Conservation (phyloP, 2,329 filamentous ascomycete species). For the Colletotrichum endophyticum region DNA sequence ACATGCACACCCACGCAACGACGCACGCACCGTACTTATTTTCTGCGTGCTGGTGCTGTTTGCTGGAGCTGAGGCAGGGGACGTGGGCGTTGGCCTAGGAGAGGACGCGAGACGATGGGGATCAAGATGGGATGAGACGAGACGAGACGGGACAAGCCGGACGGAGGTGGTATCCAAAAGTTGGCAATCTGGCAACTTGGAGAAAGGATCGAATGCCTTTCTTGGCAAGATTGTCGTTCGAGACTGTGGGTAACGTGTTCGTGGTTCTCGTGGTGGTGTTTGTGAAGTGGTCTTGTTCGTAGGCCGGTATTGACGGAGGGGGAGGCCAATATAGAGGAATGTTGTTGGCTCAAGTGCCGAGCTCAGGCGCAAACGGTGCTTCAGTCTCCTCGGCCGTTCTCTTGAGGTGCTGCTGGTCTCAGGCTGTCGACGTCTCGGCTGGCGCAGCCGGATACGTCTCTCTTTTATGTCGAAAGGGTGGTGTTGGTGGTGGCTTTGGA, state of each 20-base stretch:
- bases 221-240: not conserved
- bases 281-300: not conserved
- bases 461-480: not conserved
- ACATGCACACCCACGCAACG: not conserved
- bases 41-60: not conserved
- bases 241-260: not conserved
- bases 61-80: not conserved
- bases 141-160: conserved; percentile 8
- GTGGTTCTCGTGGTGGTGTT: not conserved
- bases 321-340: not conserved
- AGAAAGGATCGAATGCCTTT: not conserved
- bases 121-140: conserved; percentile 13
- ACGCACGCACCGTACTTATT: not conserved
- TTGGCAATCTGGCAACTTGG: not conserved
- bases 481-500: not conserved
- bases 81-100: not conserved
- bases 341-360: not conserved
- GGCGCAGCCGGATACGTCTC: not conserved
- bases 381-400: not conserved
- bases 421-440: not conserved
- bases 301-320: not conserved
- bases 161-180: not conserved
- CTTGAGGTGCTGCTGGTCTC: not conserved
- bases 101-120: conserved; percentile 6
- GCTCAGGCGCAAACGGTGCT: not conserved